Evolutionary conservation across 2,329 filamentous ascomycete genomes (phyloP), one percentile per base, ranked within the genome.

Genomic region (Cladosporium sp.): DNA sequence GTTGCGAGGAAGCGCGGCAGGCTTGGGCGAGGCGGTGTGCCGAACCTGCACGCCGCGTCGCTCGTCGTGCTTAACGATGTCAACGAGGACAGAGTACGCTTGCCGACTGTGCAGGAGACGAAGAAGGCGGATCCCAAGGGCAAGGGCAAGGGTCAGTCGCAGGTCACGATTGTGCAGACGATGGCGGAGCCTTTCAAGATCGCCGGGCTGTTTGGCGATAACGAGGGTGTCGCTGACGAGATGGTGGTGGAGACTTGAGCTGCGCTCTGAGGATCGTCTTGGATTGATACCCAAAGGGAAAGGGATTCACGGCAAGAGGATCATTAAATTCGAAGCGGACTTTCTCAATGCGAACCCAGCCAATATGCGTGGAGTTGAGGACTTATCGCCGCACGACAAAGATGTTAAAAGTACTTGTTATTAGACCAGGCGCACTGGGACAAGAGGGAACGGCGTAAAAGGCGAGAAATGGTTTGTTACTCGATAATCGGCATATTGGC

Each of bases 161-260:
- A 78, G 68, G 90, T 95, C 75, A 74, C 89, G 71, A 89, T 97
- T 67, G 90, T 97, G 50, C 88, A 86, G 9, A 85, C 95, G 68
- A 95, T 92, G 90, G 88, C 91, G 7, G 84, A 88, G 62, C 92
- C 97, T 70, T 97, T 99, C 72, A 91, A 92, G 75, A 78, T 99
- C 7, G 93, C 96, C 55, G 93, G 89, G 2, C 73, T 99, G 12
- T 97, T 88, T 87, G 90, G 88, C 9, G 84, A 89, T 65, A 68
- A 68, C 34, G 66, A 62, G 44, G 69, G 68, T 34, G 64, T 57
- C 40, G 68, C 39, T 7, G 56, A 52, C 13, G 55, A 52, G 17
- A 61, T 59, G 58, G 54, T 54, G 12, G 52, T 57, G 22, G 58
- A 61, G 32, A 48, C 53, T 43, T 59, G 48, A 56, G 32, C 41